Evolutionary conservation across 1,139 yeast genomes (phyloP).

Genomic region (Arxiozyma slooffiae): DNA sequence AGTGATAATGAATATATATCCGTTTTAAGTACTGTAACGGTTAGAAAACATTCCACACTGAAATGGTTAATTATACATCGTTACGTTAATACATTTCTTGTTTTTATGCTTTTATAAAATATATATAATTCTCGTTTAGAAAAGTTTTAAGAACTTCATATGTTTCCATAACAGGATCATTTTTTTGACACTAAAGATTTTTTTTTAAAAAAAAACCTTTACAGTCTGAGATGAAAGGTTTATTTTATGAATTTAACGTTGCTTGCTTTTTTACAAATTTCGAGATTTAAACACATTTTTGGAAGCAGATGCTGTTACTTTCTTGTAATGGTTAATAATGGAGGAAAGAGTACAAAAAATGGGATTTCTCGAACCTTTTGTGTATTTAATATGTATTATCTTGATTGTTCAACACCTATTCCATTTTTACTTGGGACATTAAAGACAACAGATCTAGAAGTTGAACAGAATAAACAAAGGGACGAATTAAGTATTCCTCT

Average conservation of each 20-base stretch:
- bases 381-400: slow-evolving; percentile 66
- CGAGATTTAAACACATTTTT: slow-evolving; percentile 69
- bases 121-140: no score
- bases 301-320: slow-evolving; percentile 67
- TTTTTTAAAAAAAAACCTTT: neutral
- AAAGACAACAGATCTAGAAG: neutral
- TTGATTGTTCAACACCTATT: slow-evolving; percentile 79
- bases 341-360: slow-evolving; percentile 56
- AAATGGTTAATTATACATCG: no score
- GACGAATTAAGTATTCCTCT: slow-evolving; percentile 45
- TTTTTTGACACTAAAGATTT: neutral
- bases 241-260: neutral
- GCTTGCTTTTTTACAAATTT: neutral
- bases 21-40: no score
- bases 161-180: neutral
- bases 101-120: no score
- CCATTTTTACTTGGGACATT: slow-evolving; percentile 50
- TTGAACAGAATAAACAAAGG: slow-evolving; percentile 17
- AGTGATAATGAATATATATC: neutral
- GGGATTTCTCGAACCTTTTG: slow-evolving; percentile 62
- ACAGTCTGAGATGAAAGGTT: neutral
- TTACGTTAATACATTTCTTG: neutral
- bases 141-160: neutral
- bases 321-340: slow-evolving; percentile 58
- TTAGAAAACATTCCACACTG: no score